phyloP scores from a whole-genome alignment of 176 grass and related monocot genomes.

The Oryza meyeriana region DNA sequence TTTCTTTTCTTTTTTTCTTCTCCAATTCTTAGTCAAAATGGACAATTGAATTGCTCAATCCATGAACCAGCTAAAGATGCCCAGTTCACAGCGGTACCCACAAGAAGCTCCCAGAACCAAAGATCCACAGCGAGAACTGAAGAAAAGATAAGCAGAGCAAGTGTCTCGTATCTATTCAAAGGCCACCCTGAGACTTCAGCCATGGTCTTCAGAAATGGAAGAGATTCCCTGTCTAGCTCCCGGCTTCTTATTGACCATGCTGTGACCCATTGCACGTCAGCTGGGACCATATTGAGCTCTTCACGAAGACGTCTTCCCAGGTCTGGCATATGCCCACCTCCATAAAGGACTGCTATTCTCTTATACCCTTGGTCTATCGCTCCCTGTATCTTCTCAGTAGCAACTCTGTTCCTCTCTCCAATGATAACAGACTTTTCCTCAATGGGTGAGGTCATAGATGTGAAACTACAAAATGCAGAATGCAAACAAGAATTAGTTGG shows the following conservation, averaged over 20 bases:
- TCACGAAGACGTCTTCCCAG: constrained; percentile 61
- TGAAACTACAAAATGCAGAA: constrained; percentile 44
- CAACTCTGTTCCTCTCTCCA: constrained; percentile 91
- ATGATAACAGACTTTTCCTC: constrained; percentile 91
- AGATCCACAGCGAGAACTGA: constrained; percentile 74
- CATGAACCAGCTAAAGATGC: constrained; percentile 70
- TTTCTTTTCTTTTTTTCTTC: neutral
- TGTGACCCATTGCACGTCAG: constrained; percentile 71
- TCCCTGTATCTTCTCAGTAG: constrained; percentile 61
- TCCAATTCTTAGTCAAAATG: constrained; percentile 28
- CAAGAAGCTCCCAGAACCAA: constrained; percentile 83
- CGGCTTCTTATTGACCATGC: constrained; percentile 84
- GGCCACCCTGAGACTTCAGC: constrained; percentile 64
- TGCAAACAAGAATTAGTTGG: neutral
- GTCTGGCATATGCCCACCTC: constrained; percentile 95
- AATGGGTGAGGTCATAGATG: constrained; percentile 41
- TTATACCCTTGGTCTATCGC: constrained; percentile 65
- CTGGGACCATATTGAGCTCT: constrained; percentile 79
- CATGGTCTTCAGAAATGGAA: constrained; percentile 66
- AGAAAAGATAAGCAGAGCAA: constrained; percentile 78
- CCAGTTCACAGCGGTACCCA: constrained; percentile 43
- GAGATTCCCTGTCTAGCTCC: constrained; percentile 48
- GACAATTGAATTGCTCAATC: constrained; percentile 31
- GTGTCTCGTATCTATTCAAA: constrained; percentile 75
- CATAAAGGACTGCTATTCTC: constrained; percentile 84